Evolutionary conservation across 106 monocot genomes (phyloP).

Genomic region (Apostasia ramifera): DNA sequence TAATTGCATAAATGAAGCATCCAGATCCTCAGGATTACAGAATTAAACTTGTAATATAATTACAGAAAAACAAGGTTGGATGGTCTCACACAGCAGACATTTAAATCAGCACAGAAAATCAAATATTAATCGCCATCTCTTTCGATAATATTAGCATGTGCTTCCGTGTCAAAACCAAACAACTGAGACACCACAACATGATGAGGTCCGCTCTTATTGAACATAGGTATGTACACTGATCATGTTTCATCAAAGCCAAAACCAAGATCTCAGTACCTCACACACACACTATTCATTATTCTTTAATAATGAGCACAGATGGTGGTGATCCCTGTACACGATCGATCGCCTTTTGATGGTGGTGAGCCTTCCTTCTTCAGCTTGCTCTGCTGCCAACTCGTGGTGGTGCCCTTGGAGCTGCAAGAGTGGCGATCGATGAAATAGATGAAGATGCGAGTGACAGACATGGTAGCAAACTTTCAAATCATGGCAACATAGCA

Average conservation of each 20-base stretch:
- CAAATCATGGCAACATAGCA: not conserved
- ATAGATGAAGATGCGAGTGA: not conserved
- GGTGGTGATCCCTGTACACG: constrained; percentile 4
- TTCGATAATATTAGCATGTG: too few species aligned
- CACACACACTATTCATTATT: not conserved
- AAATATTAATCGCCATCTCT: too few species aligned
- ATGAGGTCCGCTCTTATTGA: not conserved
- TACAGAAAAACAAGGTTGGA: too few species aligned
- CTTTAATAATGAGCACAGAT: not conserved
- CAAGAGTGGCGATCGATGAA: not conserved
- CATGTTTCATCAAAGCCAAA: not conserved
- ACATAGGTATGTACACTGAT: not conserved
- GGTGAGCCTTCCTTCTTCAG: not conserved
- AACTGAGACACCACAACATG: too few species aligned
- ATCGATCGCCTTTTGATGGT: not conserved
- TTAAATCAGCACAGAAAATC: too few species aligned
- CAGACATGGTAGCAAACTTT: too few species aligned
- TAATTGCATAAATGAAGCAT: too few species aligned
- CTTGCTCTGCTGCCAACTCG: not conserved
- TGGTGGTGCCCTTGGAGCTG: constrained; percentile 8
- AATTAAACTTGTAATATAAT: too few species aligned
- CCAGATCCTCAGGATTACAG: too few species aligned
- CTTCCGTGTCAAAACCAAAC: too few species aligned
- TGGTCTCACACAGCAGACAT: too few species aligned
- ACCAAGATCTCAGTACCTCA: not conserved